Base-by-base conservation (phyloP, 768 basidiomycete species). In the Tricholoma sp. region DNA sequence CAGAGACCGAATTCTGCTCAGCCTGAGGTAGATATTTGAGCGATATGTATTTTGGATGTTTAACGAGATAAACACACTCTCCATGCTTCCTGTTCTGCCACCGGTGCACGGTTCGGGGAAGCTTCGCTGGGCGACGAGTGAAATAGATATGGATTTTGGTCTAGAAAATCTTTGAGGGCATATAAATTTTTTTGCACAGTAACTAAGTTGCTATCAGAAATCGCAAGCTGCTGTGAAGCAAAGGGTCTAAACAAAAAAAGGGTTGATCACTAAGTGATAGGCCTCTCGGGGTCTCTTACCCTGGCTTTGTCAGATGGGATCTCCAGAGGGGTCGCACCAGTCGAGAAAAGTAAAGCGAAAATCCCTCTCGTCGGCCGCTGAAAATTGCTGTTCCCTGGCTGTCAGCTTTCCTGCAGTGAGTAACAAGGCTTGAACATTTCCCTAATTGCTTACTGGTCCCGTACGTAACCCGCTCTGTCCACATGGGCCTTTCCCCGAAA, bases 251-350 rank as follows among this genome's bases (percentile, higher is more conserved):
- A 50, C 45, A 16, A 31, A 29, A 31, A n/a, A 50, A 29, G 59
- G 49, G 41, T 37, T 18, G 39, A 31, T 47, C 35, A 7, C 14
- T 31, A 10, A 45, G 52, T 46, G 54, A 12, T 3, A 27, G 41
- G 16, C 11, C 9, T 19, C 43, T 35, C 24, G 10, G 21, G 22
- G 11, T 45, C 10, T 69, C 80, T 53, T 70, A 89, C 91, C 82
- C 76, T 19, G 76, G 61, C 54, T 75, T 79, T 2, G 88, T 91
- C 53, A 99, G 72, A 64, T 86, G 91, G 52, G 81, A 76, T 63
- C 85, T 89, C 96, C 97, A 98, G 59, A 97, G 77, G 1, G 93
- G 90, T 31, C 93, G 76, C 19, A 97, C 74, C 22, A 97, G 77
- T 45, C 97, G 81, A 6, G 92, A 83, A 67, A 98, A 85, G 69